A percentile compares a stretch with the other conserved stretches of the same genome.
Conservation (phyloP, 768 basidiomycete species). For the Boletales sp. region DNA sequence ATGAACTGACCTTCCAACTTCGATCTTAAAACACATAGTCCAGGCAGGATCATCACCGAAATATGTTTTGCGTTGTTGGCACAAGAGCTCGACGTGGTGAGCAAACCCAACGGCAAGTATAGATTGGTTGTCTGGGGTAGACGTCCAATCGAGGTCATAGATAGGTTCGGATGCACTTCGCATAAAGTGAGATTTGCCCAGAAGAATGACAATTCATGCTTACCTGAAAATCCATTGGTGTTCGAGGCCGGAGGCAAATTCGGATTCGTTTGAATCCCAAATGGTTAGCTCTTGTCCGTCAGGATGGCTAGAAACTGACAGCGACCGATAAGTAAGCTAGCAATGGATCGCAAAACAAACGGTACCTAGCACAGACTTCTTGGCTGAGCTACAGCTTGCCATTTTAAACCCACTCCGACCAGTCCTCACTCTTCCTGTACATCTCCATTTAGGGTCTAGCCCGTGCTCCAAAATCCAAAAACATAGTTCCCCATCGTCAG, state of each 20-base stretch:
- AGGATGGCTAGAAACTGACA: constrained; percentile 53
- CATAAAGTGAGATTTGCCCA: neutral
- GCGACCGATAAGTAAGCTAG: constrained; percentile 3
- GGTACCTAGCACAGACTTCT: constrained; percentile 86
- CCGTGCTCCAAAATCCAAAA: constrained; percentile 76
- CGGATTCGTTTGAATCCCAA: constrained; percentile 94
- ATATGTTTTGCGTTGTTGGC: constrained; percentile 90
- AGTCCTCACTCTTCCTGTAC: constrained; percentile 74
- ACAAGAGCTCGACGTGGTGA: constrained; percentile 79
- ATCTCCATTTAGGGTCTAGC: constrained; percentile 46
- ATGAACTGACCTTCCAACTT: constrained; percentile 49
- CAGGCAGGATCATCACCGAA: constrained; percentile 81
- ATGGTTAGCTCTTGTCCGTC: constrained; percentile 83
- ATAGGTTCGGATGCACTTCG: constrained; percentile 49
- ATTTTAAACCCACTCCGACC: constrained; percentile 59
- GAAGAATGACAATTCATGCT: constrained; percentile 8
- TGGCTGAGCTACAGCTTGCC: constrained; percentile 85
- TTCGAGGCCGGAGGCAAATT: constrained; percentile 89
- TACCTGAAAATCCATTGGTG: constrained; percentile 62
- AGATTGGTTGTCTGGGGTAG: constrained; percentile 85
- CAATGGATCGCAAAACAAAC: constrained; percentile 9
- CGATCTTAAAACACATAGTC: constrained; percentile 67
- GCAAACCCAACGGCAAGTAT: constrained; percentile 88
- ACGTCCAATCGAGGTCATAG: constrained; percentile 89
- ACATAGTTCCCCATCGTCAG: constrained; percentile 70